phyloP scores from a whole-genome alignment of 192 early-diverging fungal species.

The Entomortierella beljakovae region DNA sequence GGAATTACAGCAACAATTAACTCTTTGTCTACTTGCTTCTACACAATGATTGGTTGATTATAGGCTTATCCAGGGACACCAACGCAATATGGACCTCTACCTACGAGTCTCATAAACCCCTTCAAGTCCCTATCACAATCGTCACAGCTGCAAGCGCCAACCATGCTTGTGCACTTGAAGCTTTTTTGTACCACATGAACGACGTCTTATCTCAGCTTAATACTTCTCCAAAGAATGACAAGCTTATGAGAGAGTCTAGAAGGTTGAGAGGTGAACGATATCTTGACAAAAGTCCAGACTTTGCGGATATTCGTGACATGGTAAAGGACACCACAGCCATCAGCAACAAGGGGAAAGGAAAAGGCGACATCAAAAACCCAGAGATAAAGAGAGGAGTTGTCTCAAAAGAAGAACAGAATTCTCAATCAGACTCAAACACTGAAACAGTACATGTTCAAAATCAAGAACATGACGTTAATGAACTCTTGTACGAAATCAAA shows the following conservation, averaged over 20 bases:
- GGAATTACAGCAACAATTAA: no score
- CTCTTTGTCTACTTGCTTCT: no score
- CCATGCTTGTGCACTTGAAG: constrained; percentile 60
- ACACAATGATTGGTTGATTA: no score
- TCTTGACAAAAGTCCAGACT: constrained; percentile 10
- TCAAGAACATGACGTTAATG: not conserved
- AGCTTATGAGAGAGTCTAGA: not conserved
- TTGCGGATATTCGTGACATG: constrained; percentile 2
- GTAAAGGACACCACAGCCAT: not conserved
- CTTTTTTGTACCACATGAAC: constrained; percentile 57
- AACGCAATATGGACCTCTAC: no score
- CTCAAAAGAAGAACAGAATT: not conserved
- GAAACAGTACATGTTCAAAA: no score
- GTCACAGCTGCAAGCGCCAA: constrained; percentile 62
- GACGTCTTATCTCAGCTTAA: constrained; percentile 16
- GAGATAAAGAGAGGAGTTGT: no score
- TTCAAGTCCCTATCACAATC: constrained; percentile 54
- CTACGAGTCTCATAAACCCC: constrained; percentile 13
- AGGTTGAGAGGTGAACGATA: not conserved
- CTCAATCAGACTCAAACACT: not conserved
- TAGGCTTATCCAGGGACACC: no score
- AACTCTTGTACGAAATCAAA: constrained; percentile 18
- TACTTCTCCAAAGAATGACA: constrained; percentile 8
- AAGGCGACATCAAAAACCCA: not conserved
- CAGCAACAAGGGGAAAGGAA: not conserved